phyloP scores from a whole-genome alignment of 192 early-diverging fungal genomes.

The Geranomyces variabilis region DNA sequence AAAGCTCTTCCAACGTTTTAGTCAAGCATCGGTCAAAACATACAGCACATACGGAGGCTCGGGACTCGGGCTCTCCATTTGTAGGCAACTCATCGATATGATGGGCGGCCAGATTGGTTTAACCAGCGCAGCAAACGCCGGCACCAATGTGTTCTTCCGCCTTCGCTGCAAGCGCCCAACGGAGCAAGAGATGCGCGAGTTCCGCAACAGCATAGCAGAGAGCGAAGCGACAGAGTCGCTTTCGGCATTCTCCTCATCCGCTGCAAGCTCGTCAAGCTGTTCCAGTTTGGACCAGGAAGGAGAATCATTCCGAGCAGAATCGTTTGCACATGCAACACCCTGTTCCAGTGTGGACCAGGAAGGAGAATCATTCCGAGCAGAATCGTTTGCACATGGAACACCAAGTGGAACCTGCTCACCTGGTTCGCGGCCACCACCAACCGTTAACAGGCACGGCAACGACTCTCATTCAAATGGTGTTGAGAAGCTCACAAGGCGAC shows the following conservation, averaged over 20 bases:
- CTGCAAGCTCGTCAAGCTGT: not conserved
- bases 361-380: too few species aligned
- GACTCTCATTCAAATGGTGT: not conserved
- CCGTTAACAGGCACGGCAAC: not conserved
- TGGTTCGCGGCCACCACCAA: too few species aligned
- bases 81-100: slow-evolving; percentile 11
- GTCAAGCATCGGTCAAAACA: not conserved
- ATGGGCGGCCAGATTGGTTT: slow-evolving; percentile 21
- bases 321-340: too few species aligned
- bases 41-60: slow-evolving; percentile 28
- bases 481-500: not conserved
- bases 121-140: slow-evolving; percentile 10
- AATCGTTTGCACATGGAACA: too few species aligned
- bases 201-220: not conserved
- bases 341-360: not conserved
- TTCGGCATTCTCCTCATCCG: not conserved
- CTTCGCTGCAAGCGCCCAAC: not conserved
- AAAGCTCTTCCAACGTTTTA: slow-evolving; percentile 7
- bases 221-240: slow-evolving; percentile 1
- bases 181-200: slow-evolving; percentile 6
- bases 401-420: too few species aligned
- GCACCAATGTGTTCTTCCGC: slow-evolving; percentile 1
- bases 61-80: slow-evolving; percentile 27
- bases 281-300: not conserved
- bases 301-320: too few species aligned